Evolutionary conservation across 306 rosid genomes (phyloP), one percentile per base, ranked within the genome.

Genomic region (Prunus mongolica): DNA sequence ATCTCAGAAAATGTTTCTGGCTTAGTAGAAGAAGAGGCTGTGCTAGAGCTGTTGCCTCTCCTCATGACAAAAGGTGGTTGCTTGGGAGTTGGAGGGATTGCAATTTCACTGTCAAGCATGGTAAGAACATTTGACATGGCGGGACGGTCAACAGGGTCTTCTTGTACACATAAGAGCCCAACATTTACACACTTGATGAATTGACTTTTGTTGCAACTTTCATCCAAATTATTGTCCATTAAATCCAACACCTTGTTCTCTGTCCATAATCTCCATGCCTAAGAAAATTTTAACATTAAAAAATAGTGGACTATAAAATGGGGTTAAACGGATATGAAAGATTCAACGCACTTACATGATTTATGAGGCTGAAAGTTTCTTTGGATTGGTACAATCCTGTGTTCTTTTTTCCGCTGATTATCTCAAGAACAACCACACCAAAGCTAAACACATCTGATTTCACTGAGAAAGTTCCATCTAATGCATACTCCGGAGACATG

Each of bases 361-460:
- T 77, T 56, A 84, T 22, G 61, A 90, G 96, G 67, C 82, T 90
- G 46, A 84, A 45, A 47, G 65, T 73, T 69, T 73, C 65, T 7
- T 83, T 62, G 9, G 79, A 81, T 9, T 83, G 77, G 55, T 69
- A 79, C 47, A 86, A 85, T 64, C 88, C 85, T 0, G 88, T 80
- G 67, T 86, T 86, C 82, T 25, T 79, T 80, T 76, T 90, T 12
- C 89, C 91, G 0, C 92, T 79, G 1, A 90, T 65, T 65, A 90
- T 81, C 78, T 88, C 91, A 9, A 90, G 75, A 1, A 90, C 28
- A 8, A 90, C 86, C 19, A 88, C 86, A 0, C 96, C 92, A 25
- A 86, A 90, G 55, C 96, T 86, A 68, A 83, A 88, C 9, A 83
- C 87, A 13, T 88, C 92, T 0, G 86, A 86, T 54, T 90, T 90